Evolutionary conservation across 2,329 filamentous ascomycete species (phyloP), one percentile per base, ranked within the genome.

Genomic region (Beauveria sp.): DNA sequence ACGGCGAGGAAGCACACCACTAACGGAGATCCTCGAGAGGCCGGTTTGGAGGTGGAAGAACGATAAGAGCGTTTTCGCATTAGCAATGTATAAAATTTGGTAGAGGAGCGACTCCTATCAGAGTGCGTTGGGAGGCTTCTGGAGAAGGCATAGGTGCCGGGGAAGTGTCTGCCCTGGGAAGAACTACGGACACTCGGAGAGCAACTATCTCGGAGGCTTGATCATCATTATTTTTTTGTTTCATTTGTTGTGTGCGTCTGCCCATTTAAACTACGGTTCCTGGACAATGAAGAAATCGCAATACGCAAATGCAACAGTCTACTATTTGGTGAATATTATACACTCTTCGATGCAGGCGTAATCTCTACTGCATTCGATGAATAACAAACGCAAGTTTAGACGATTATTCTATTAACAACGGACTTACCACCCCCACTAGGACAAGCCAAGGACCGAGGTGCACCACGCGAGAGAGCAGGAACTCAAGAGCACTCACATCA

Each of bases 1-100:
- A 77, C 65, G 75, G 77, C 63, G 71, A 71, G 52, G 77, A 60
- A 24, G 42, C 50, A 6, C 58, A 60, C 58, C 58, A 60, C 43
- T 60, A 43, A 49, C 18, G 40, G 38, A 14, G 8, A 3, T 5
- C 4, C 6, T 2, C 16, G 16, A 24, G 26, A 2, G 16, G 18
- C 3, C 22, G 5, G 16, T 10, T 38, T 7, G 7, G 26, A 26
- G 9, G 22, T 16, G 40, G 18, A 40, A 20, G 34, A 38, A 22
- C 5, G 40, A 54, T 3, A 16, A 18, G 34, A 20, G 42, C 43
- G 52, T 14, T 61, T 18, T 24, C 9, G 52, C 45, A 49, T 50
- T 16, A 28, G 46, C 16, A 58, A 7, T 61, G 53, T 62, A 43
- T 45, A 61, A 55, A 53, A 45, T 24, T 53, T 34, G 28, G 22